These are phyloP conservation scores for Neurospora sp. DNA, from an alignment of 495 filamentous ascomycete species.

Conservation along the genomic window DNA sequence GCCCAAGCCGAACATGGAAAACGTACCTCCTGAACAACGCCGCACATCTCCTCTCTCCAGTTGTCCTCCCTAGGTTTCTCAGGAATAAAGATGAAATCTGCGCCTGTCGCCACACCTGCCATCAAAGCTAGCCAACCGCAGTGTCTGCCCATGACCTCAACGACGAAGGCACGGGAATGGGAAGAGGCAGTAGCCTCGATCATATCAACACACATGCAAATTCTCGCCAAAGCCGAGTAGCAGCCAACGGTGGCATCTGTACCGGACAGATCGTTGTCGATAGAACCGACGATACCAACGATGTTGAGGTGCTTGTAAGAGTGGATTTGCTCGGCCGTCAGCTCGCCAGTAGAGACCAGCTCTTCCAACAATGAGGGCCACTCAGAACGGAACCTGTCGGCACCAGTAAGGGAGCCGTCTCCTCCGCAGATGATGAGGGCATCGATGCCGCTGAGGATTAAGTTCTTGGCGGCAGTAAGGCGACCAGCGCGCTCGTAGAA, in stretches of 20 bases:
- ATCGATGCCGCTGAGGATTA: conserved; percentile 87
- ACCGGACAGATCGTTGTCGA: conserved; percentile 95
- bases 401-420: conserved; percentile 94
- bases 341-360: conserved; percentile 57
- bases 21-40: conserved; percentile 64
- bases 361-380: conserved; percentile 84
- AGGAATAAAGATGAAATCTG: conserved; percentile 94
- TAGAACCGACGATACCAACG: conserved; percentile 90
- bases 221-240: conserved; percentile 82
- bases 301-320: conserved; percentile 83
- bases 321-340: conserved; percentile 57
- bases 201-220: conserved; percentile 90
- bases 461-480: conserved; percentile 78
- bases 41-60: conserved; percentile 87
- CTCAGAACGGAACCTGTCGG: conserved; percentile 83
- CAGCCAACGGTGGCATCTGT: conserved; percentile 98
- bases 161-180: conserved; percentile 95
- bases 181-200: conserved; percentile 95
- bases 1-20: not conserved
- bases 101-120: conserved; percentile 90
- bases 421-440: conserved; percentile 95
- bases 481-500: conserved; percentile 84
- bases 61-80: conserved; percentile 83
- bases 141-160: conserved; percentile 99
- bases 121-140: conserved; percentile 97